phyloP scores from a whole-genome alignment of 1,284 basidiomycete genomes.

The Ganoderma boninense region DNA sequence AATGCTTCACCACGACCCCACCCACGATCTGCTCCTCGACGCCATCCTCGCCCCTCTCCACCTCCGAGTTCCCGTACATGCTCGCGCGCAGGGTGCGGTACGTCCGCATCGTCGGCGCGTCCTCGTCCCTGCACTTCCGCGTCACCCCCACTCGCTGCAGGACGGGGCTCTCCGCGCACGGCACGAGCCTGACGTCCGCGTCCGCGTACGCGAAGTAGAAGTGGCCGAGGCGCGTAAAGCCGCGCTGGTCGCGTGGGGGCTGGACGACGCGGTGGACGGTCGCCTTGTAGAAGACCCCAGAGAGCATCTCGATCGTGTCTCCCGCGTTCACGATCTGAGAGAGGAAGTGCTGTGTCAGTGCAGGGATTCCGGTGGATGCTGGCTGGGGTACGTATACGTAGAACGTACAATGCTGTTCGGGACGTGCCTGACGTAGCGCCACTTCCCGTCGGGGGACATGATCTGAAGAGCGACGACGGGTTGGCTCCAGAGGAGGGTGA shows the following conservation, averaged over 20 bases:
- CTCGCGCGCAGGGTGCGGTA: conserved; percentile 47
- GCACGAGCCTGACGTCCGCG: conserved; percentile 45
- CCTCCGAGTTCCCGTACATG: conserved; percentile 44
- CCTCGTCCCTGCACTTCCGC: conserved; percentile 41
- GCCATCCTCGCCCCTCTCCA: conserved; percentile 45
- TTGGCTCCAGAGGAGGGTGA: conserved; percentile 47
- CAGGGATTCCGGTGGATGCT: no score
- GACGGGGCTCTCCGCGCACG: conserved; percentile 50
- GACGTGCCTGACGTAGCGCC: conserved; percentile 68
- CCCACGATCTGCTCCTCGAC: conserved; percentile 55
- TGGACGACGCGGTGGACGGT: conserved; percentile 50
- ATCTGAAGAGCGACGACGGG: conserved; percentile 60
- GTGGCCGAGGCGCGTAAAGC: conserved; percentile 56
- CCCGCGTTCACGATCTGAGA: conserved; percentile 64
- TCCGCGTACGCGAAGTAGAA: conserved; percentile 54
- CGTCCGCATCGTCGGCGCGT: conserved; percentile 46
- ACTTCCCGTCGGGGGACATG: conserved; percentile 55
- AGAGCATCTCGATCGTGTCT: conserved; percentile 64
- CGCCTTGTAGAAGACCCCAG: conserved; percentile 56
- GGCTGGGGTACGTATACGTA: no score
- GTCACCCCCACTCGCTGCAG: conserved; percentile 45
- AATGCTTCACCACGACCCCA: conserved; percentile 54
- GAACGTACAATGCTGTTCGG: conserved; percentile 60
- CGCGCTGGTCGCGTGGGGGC: conserved; percentile 57
- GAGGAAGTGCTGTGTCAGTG: neutral